Conservation (phyloP, 768 basidiomycete species). For the Pleurotus eryngii region DNA sequence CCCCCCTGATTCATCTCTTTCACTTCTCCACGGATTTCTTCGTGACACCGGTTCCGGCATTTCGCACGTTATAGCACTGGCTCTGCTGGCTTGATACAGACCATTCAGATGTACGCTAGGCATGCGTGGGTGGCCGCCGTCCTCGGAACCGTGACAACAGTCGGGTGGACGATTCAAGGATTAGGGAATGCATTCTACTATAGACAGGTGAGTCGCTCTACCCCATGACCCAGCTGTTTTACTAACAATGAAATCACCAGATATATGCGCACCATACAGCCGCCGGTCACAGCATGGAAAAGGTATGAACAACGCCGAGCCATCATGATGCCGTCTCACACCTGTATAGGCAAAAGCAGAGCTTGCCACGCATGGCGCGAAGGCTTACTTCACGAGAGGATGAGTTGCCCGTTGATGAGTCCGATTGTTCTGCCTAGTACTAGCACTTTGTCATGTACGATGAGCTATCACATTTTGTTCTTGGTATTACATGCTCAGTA, state of each 20-base stretch:
- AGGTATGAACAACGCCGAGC: conserved; percentile 42
- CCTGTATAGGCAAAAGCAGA: conserved; percentile 72
- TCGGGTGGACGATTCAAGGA: conserved; percentile 87
- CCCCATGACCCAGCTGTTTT: not conserved
- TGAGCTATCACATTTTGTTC: no score
- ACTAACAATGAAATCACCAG: conserved; percentile 27
- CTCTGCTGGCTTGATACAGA: conserved; percentile 92
- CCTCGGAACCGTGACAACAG: conserved; percentile 74
- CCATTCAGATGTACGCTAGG: conserved; percentile 72
- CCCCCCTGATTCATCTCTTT: not conserved
- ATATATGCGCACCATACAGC: conserved; percentile 77
- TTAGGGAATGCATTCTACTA: conserved; percentile 79
- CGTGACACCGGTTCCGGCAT: conserved; percentile 22
- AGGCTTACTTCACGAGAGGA: conserved; percentile 84
- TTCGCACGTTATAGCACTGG: conserved; percentile 61
- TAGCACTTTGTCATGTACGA: no score
- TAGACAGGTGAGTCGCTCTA: conserved; percentile 53
- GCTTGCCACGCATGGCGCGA: conserved; percentile 79
- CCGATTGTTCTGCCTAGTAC: conserved; percentile 11
- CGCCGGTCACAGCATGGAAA: conserved; percentile 85
- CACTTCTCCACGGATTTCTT: not conserved
- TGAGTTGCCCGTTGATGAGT: conserved; percentile 27
- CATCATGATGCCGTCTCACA: conserved; percentile 2
- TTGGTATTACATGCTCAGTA: no score
- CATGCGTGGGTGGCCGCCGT: conserved; percentile 78